Base-by-base conservation (phyloP, 2,329 filamentous ascomycete species). In the Trichoderma sp. region DNA sequence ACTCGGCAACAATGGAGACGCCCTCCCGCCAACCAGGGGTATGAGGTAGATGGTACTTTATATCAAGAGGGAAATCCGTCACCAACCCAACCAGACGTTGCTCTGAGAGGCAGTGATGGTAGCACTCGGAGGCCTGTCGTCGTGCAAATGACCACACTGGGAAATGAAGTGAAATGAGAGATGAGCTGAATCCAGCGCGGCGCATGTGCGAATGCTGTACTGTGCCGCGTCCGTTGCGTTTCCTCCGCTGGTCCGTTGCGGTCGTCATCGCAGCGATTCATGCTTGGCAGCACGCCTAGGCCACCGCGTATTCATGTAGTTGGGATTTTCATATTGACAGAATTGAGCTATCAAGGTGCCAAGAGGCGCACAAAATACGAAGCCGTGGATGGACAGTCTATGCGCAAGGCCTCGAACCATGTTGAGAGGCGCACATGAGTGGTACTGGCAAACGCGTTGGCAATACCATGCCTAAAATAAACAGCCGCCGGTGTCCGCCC, bases 1-100 rank as follows among this genome's bases (percentile, higher is more conserved):
- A 23, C 36, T 62, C 66, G 66, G 66, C 66, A 68, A 59, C 34
- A 61, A 47, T 68, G 66, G 66, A 69, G 65, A 68, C 65, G 50
- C 65, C 65, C 65, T 68, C 65, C 13, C 4, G 58, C 65, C 55
- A 59, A 55, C 43, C 17, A 50, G 34, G 23, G 11, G 15, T 17
- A 23, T 26, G 13, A 59, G 36, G 55, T 68, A 68, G 34, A 50
- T 6, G n/a, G 55, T 68, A 61, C 66, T 61, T 61, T 36, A 61
- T 43, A 39, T 39, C n/a, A 47, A 47, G 20, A 32, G 36, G 20
- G 26, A 20, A 32, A 28, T 39, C 64, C 26, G 65, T 43, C 34
- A 12, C 65, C 53, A 68, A 68, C 55, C 55, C 34, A 68, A 50
- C 26, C 59, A n/a, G n/a, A 43, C 15, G 55, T 59, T 68, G 65